Evolutionary conservation across 345 rosid species (phyloP).

Genomic region (Raphanus sativus): DNA sequence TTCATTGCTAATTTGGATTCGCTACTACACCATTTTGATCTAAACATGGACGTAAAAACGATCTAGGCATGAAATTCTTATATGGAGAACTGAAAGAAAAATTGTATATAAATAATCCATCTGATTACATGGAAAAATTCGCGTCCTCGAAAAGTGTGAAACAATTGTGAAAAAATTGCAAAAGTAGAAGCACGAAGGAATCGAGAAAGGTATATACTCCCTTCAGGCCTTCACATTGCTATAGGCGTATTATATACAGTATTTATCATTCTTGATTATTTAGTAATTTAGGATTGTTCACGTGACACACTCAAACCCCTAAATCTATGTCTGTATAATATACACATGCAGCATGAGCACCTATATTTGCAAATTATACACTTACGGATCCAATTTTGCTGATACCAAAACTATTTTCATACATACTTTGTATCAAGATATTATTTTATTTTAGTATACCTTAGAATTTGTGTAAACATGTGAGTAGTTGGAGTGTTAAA

Average conservation of each 20-base stretch:
- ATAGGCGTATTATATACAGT: neutral
- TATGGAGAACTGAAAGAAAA: neutral
- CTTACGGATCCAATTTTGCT: constrained; percentile 9
- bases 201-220: constrained; percentile 15
- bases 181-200: constrained; percentile 17
- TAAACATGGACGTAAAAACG: neutral
- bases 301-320: constrained; percentile 17
- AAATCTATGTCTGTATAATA: constrained; percentile 17
- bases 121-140: neutral
- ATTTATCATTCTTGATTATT: constrained; percentile 3
- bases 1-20: too few relatives aligned
- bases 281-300: constrained; percentile 11
- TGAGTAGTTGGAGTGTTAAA: too few relatives aligned
- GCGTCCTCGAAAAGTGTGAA: neutral
- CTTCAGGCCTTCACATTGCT: neutral
- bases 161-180: neutral
- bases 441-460: neutral
- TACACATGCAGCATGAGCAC: constrained; percentile 18
- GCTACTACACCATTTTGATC: neutral
- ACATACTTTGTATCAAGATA: neutral
- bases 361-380: constrained; percentile 11
- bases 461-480: neutral
- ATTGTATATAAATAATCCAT: neutral
- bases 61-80: neutral
- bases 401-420: neutral